Evolutionary conservation across 495 filamentous ascomycete species (phyloP).

Genomic region (Pseudevernia furfuracea): DNA sequence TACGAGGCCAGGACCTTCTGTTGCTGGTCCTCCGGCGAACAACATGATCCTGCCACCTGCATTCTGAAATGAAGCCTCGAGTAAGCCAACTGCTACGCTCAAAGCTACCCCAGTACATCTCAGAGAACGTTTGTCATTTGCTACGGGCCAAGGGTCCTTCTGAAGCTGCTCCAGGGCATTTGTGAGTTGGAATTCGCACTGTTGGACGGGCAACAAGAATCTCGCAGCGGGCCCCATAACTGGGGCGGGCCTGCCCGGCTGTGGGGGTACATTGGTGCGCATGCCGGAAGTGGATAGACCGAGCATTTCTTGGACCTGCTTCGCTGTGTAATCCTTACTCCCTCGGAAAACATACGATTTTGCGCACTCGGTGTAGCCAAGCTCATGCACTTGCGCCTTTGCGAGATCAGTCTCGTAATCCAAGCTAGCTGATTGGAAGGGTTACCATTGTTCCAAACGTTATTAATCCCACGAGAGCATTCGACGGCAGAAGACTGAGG

Average conservation of each 20-base stretch:
- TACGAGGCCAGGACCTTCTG: slow-evolving; percentile 93
- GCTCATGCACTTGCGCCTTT: slow-evolving; percentile 92
- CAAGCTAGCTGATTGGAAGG: not conserved
- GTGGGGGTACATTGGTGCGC: slow-evolving; percentile 71
- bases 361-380: slow-evolving; percentile 95
- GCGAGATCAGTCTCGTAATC: slow-evolving; percentile 29
- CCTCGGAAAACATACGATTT: slow-evolving; percentile 99
- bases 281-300: slow-evolving; percentile 62
- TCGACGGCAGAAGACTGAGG: slow-evolving; percentile 83
- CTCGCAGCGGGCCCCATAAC: slow-evolving; percentile 75
- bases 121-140: slow-evolving; percentile 84
- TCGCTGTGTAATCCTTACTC: slow-evolving; percentile 92
- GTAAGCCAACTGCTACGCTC: slow-evolving; percentile 84
- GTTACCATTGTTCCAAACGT: slow-evolving; percentile 94
- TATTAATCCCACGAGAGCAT: slow-evolving; percentile 90
- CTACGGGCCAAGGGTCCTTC: slow-evolving; percentile 96
- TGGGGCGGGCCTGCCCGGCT: slow-evolving; percentile 64
- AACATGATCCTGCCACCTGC: slow-evolving; percentile 94
- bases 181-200: slow-evolving; percentile 97
- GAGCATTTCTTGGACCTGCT: slow-evolving; percentile 98
- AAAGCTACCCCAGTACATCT: slow-evolving; percentile 95
- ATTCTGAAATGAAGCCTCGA: slow-evolving; percentile 94
- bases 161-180: slow-evolving; percentile 95
- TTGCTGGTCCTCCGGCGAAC: slow-evolving; percentile 90
- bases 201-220: slow-evolving; percentile 89